A percentile compares a stretch with the other conserved stretches of the same genome.
Conservation (phyloP, 2,329 filamentous ascomycete genomes). For the Colletotrichum sublineola region DNA sequence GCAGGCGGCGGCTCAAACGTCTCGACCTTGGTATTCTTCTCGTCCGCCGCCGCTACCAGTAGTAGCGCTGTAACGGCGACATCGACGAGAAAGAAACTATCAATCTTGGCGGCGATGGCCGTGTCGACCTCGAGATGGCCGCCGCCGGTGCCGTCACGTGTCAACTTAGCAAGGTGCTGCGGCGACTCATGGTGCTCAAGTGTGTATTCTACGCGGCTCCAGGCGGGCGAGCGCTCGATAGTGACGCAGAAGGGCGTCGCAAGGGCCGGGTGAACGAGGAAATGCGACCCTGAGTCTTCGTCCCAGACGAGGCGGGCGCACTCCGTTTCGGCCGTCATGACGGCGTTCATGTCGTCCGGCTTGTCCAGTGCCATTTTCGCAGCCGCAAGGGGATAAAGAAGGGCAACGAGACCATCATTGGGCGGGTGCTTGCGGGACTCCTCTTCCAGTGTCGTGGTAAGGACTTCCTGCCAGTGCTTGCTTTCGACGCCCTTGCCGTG, state of each 20-base stretch:
- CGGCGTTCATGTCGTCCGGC: conserved; percentile 69
- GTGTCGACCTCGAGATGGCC: conserved; percentile 75
- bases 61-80: conserved; percentile 72
- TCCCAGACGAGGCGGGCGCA: conserved; percentile 81
- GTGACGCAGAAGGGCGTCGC: conserved; percentile 74
- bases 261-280: conserved; percentile 73
- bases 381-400: conserved; percentile 76
- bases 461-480: conserved; percentile 69
- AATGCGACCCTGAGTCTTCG: conserved; percentile 69
- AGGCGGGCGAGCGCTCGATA: conserved; percentile 69
- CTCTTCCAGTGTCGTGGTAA: conserved; percentile 71
- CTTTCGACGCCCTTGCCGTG: conserved; percentile 51
- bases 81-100: conserved; percentile 73
- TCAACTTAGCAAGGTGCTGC: conserved; percentile 70
- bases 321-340: conserved; percentile 75
- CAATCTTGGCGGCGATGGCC: conserved; percentile 69
- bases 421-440: conserved; percentile 65
- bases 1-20: conserved; percentile 71
- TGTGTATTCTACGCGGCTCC: conserved; percentile 73
- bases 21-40: conserved; percentile 64
- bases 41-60: conserved; percentile 70
- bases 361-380: conserved; percentile 73
- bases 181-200: conserved; percentile 75
- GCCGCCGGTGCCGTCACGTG: conserved; percentile 69
- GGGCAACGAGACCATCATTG: conserved; percentile 74